Conservation (phyloP, 192 early-diverging fungal species). For the Polychytrium aggregatum region DNA sequence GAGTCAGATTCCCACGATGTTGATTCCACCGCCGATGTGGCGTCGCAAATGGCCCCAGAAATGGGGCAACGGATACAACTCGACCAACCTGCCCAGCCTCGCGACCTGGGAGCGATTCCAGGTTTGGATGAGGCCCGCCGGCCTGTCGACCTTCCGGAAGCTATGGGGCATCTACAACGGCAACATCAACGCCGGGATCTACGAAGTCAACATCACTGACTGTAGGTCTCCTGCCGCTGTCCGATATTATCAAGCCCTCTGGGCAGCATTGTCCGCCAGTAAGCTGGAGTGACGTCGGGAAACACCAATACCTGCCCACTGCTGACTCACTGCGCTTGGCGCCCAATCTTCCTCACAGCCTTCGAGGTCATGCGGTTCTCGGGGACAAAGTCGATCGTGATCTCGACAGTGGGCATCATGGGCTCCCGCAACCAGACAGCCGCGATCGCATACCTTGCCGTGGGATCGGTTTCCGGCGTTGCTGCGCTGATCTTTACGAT, state of each 20-base stretch:
- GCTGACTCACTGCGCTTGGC: no score
- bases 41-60: conserved; percentile 35
- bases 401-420: conserved; percentile 89
- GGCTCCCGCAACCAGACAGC: conserved; percentile 96
- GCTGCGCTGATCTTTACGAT: no score
- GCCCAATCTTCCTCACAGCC: no score
- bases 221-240: neutral
- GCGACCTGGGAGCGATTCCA: conserved; percentile 74
- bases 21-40: conserved; percentile 89
- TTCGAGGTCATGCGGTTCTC: conserved; percentile 78
- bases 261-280: no score
- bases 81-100: conserved; percentile 49
- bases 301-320: no score
- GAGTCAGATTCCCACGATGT: conserved; percentile 32
- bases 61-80: conserved; percentile 35
- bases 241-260: no score
- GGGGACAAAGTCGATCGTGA: conserved; percentile 92
- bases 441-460: conserved; percentile 86
- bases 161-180: conserved; percentile 49
- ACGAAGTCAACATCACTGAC: conserved; percentile 6
- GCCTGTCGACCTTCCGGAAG: conserved; percentile 93
- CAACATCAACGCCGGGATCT: conserved; percentile 1
- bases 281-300: no score
- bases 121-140: conserved; percentile 98
- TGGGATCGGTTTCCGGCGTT: conserved; percentile 84